Base-by-base conservation (phyloP, 768 basidiomycete genomes). In the Suillus alpinus region DNA sequence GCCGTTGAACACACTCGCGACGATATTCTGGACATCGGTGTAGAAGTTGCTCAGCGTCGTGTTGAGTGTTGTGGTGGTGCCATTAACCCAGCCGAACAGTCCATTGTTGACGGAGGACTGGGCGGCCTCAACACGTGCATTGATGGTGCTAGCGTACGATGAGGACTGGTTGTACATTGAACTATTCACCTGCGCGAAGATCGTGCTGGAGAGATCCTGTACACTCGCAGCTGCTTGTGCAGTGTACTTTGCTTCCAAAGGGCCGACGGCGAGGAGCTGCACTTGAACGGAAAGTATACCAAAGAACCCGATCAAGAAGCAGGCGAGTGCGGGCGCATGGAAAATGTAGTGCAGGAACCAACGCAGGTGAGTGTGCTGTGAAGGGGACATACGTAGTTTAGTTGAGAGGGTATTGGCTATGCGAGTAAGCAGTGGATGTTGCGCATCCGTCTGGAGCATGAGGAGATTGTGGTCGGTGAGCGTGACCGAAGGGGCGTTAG, bases 291-390 rank as follows among this genome's bases (percentile, higher is more conserved):
- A 87, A 50, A 98, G 73, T 13, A 98, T 75, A 10, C 95, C 95
- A 66, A 98, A 86, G 65, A 95, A 77, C n/a, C 95, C 95, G 66
- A 98, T 92, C 62, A 95, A 83, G 71, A 99, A 87, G 69, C 95
- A 92, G 0, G 92, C 89, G 49, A 96, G 82, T 0, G 94, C 95
- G 1, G 93, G 91, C 2, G 94, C 86, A 69, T 98, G 92, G 73
- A 94, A 92, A 61, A 99, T 79, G 76, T 97, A 97, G 67, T 91
- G 83, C 68, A 91, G 80, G 75, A 96, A 93, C 93, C 94, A 99
- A 61, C 87, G 86, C 18, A 92, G 74, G 66, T 91, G 83, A 29
- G 81, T 83, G 66, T 92, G 84, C 61, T 89, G 81, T 40, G 80
- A 75, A 6, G 87, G 82, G 8, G 81, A 80, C 61, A 94, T 76